Percentiles rank a stretch among this genome's conserved stretches.
Evolutionary conservation across 2,329 filamentous ascomycete genomes (phyloP).

Genomic region (Ophidiomyces ophidiicola): DNA sequence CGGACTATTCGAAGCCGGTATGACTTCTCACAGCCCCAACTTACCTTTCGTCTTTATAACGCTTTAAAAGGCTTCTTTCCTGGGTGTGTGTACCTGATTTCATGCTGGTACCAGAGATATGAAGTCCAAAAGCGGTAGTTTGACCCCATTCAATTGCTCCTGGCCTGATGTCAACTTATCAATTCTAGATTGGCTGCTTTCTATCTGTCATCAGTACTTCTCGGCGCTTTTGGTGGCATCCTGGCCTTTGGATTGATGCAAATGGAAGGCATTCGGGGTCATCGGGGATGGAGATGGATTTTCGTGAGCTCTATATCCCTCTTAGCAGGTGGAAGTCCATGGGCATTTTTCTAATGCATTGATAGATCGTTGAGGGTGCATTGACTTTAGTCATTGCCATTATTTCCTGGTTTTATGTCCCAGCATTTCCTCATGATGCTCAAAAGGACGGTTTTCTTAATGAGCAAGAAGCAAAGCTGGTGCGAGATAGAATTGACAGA

Average conservation of each 20-base stretch:
- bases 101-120: conserved; percentile 40
- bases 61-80: conserved; percentile 28
- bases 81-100: conserved; percentile 36
- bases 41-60: neutral
- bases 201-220: conserved; percentile 9
- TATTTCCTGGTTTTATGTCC: conserved; percentile 45
- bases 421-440: conserved; percentile 52
- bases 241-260: conserved; percentile 28
- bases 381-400: conserved; percentile 45
- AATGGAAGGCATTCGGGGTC: conserved; percentile 19
- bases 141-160: conserved; percentile 23
- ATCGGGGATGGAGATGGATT: conserved; percentile 31
- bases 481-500: conserved; percentile 36
- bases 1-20: conserved; percentile 35
- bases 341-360: neutral
- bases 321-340: neutral
- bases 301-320: conserved; percentile 9
- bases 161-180: neutral
- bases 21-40: conserved; percentile 13
- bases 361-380: conserved; percentile 30
- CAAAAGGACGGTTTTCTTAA: conserved; percentile 41
- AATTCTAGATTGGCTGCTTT: conserved; percentile 12
- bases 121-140: conserved; percentile 58
- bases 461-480: conserved; percentile 34
- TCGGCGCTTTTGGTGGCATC: conserved; percentile 19